Base-by-base conservation (phyloP, 1,139 yeast genomes). In the Schwanniomyces etchellsii region DNA sequence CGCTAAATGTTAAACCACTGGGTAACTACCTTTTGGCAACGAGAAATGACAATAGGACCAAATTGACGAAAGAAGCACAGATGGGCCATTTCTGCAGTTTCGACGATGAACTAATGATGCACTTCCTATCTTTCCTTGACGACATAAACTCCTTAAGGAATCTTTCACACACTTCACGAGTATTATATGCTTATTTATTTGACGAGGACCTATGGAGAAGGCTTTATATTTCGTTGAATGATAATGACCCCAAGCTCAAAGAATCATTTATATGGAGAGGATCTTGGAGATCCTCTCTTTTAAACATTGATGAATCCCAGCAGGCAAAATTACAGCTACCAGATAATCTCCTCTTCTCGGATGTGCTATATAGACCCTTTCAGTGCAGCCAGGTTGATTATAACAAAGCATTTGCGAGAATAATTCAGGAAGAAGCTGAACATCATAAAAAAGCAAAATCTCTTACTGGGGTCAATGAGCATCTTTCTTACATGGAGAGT, bases 161-260 rank as follows among this genome's bases (percentile, higher is more conserved):
- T 24, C 45, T 83, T 16, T 68, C 81, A 20, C 75, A 70, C 35
- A 57, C 77, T 2, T 83, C 91, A 5, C 67, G 81, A 38, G 64
- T 77, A n/a, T 55, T 81, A 47, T 85, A 80, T 55, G 93, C 88
- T 1, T 81, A 72, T 46, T 46, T 75, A 11, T 77, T 74, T 50
- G 81, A 77, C 45, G 95, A 85, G 43, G 95, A 85, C 36, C 43
- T 81, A 14, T 85, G 95, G 95, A 80, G 81, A 46, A 69, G 63
- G 36, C 36, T 78, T 30, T 77, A 71, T 43, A 56, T 74, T 28
- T 5, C 15, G 6, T 21, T 35, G 13, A 30, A 32, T 28, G 26
- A 41, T 26, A 39, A 50, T 15, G 15, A 16, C 12, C 14, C 14
- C 6, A 24, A 12, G n/a, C 9, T n/a, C n/a, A n/a, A 18, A 18